Base-by-base conservation (phyloP, 352 stramenopile genomes). In the Phytophthora boehmeriae region DNA sequence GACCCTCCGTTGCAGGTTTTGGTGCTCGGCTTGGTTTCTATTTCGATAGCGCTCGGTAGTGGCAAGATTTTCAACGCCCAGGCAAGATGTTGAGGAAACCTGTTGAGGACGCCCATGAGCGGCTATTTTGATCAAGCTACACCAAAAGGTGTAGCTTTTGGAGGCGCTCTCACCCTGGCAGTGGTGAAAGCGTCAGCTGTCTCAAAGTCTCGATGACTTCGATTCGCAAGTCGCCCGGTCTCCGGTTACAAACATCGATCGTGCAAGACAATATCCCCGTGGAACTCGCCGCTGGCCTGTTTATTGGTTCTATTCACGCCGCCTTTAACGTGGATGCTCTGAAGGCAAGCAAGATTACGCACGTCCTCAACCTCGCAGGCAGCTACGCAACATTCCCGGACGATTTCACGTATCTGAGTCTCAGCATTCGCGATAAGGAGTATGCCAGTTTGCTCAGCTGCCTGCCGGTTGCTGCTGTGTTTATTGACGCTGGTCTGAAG, bases 391-490 rank as follows among this genome's bases (percentile, higher is more conserved):
- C 89, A 20, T 97, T 96, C 63, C 91, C 91, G 0, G 73, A 90
- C 9, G 68, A 86, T 19, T 97, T 97, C 52, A 93, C 82, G 17
- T 97, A 97, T 72, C 68, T 97, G 36, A 96, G 83, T 57, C 63
- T 97, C n/a, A 84, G 80, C 52, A 80, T 97, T 23, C 80, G 91
- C 22, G 91, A 97, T 69, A 96, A 96, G 54, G 89, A 96, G 52
- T 86, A 95, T 52, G 71, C 91, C 2, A 95, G 96, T 46, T 58
- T 97, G 57, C 75, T 97, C 13, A 95, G 88, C 59, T 93, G 80
- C 34, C 67, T 97, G 2, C 88, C 88, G 0, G 54, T 90, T 23
- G 77, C 84, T 2, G 76, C 78, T 6, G 64, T 96, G 1, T 97
- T 97, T 58, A 82, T 97, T 20, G 75, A 93, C 34, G 73, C 78